A percentile compares a stretch with the other conserved stretches of the same genome.
phyloP scores from a whole-genome alignment of 192 early-diverging fungal genomes.

The Gaertneriomyces semiglobifer region DNA sequence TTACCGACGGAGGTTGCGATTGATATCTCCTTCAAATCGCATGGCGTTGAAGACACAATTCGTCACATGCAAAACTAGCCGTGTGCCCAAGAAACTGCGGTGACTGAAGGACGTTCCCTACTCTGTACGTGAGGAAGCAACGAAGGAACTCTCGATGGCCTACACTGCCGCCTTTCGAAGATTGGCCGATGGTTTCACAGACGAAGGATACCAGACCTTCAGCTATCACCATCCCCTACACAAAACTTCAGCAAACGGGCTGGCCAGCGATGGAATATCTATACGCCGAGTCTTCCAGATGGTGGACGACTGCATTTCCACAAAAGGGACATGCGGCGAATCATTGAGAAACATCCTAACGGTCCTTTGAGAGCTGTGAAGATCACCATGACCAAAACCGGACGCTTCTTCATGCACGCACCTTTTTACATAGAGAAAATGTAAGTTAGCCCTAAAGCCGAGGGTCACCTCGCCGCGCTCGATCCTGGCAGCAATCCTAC shows the following conservation, averaged over 20 bases:
- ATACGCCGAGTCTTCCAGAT: conserved; percentile 9
- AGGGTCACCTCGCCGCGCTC: conserved; percentile 7
- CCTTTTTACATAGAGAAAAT: conserved; percentile 11
- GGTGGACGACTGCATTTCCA: conserved; percentile 2
- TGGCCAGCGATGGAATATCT: conserved; percentile 10
- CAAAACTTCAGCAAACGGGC: conserved; percentile 10
- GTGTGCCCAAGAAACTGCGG: conserved; percentile 7
- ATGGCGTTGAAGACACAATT: conserved; percentile 9
- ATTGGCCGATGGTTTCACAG: not conserved
- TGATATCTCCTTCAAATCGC: conserved; percentile 2
- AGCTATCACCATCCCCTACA: conserved; percentile 17
- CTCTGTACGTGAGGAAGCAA: conserved; percentile 18
- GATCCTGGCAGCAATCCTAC: conserved; percentile 22
- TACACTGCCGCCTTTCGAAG: conserved; percentile 13
- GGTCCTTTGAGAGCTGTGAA: conserved; percentile 14
- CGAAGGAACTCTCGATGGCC: conserved; percentile 20
- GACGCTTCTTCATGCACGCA: conserved; percentile 22
- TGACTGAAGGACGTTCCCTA: too few relatives aligned
- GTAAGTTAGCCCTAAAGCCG: not conserved
- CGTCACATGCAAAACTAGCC: conserved; percentile 3
- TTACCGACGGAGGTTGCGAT: not conserved
- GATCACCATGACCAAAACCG: conserved; percentile 20
- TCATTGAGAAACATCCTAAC: conserved; percentile 2
- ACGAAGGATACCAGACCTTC: not conserved
- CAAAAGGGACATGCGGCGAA: conserved; percentile 1